phyloP scores from a whole-genome alignment of 192 early-diverging fungal species.

The Backusella westeae region DNA sequence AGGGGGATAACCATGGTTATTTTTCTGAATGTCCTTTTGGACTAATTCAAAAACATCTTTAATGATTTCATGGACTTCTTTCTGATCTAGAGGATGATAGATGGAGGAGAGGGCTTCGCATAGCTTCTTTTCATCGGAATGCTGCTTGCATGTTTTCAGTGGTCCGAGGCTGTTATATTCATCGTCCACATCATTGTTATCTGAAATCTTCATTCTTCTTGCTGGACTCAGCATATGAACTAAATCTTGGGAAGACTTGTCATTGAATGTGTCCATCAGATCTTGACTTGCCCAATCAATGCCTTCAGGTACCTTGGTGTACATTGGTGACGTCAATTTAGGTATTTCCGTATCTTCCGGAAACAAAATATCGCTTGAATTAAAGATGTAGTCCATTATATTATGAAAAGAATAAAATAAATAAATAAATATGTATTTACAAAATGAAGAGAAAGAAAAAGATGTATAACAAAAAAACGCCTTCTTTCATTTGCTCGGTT shows the following conservation, averaged over 20 bases:
- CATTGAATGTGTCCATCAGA: not conserved
- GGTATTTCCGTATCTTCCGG: slow-evolving; percentile 23
- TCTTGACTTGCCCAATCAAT: slow-evolving; percentile 23
- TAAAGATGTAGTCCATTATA: slow-evolving; percentile 21
- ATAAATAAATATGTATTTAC: slow-evolving; percentile 3
- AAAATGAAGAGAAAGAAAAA: not conserved
- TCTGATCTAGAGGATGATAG: not conserved
- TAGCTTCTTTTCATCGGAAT: slow-evolving; percentile 5
- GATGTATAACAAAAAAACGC: slow-evolving; percentile 1
- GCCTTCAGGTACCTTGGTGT: slow-evolving; percentile 19
- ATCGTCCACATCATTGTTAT: not conserved
- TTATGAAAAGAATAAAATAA: not conserved
- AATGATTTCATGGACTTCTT: slow-evolving; percentile 6
- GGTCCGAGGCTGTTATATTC: not conserved
- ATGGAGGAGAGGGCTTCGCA: not conserved
- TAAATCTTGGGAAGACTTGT: not conserved
- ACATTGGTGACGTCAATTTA: slow-evolving; percentile 18
- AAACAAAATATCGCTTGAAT: slow-evolving; percentile 29
- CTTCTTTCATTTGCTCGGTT: not conserved
- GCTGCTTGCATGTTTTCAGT: not conserved
- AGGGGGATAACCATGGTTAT: not conserved
- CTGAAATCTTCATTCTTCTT: not conserved
- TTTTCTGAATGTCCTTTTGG: slow-evolving; percentile 1
- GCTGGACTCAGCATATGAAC: not conserved
- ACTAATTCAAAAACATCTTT: not conserved